phyloP scores from a whole-genome alignment of 2,329 filamentous ascomycete genomes.

The Pseudogymnoascus sp. region DNA sequence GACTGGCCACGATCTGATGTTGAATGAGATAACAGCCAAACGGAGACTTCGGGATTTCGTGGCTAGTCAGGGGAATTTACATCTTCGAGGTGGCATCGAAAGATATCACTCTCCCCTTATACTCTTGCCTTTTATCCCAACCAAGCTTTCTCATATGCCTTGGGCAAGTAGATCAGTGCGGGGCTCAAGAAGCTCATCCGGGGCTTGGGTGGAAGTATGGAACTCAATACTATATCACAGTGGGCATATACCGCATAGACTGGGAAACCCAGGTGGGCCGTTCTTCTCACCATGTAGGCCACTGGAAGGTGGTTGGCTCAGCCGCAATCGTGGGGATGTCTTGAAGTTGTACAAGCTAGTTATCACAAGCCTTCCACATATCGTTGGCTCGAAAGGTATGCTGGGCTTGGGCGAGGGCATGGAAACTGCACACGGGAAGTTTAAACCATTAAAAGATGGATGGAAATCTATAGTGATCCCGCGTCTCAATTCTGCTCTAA shows the following conservation, averaged over 20 bases:
- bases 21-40: neutral
- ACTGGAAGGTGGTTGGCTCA: neutral
- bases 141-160: neutral
- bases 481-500: slow-evolving; percentile 6
- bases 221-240: neutral
- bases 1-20: neutral
- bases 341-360: neutral
- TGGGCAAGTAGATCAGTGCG: neutral
- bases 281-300: neutral
- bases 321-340: neutral
- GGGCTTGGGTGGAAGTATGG: neutral
- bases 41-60: neutral
- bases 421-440: neutral
- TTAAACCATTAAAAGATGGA: slow-evolving; percentile 1
- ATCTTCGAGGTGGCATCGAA: neutral
- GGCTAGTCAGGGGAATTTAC: neutral
- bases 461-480: neutral
- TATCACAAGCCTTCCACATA: neutral
- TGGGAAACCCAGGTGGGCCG: neutral
- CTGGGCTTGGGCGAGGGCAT: neutral
- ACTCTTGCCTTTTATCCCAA: neutral
- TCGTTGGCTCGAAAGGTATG: neutral
- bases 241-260: neutral
- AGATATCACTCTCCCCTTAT: neutral
- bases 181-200: neutral